Percentiles rank a stretch among this genome's conserved stretches.
phyloP scores from a whole-genome alignment of 2,329 filamentous ascomycete species.

The Pseudogymnoascus sp. region DNA sequence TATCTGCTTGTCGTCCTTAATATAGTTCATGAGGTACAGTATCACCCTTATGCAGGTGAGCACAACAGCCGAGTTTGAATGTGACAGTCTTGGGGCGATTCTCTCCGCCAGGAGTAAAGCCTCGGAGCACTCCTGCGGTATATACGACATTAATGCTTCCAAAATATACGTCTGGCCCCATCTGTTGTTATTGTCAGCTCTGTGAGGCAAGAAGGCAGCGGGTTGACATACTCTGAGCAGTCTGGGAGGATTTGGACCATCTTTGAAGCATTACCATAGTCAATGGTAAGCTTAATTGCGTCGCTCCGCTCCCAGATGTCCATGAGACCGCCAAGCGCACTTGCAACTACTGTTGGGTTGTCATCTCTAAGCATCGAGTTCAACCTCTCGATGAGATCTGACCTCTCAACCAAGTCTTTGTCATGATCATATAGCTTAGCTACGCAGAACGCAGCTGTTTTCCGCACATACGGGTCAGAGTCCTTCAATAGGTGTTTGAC shows the following conservation, averaged over 20 bases:
- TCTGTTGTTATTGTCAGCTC: constrained; percentile 38
- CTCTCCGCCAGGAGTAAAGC: constrained; percentile 85
- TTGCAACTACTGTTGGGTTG: constrained; percentile 95
- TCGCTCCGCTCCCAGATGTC: constrained; percentile 99
- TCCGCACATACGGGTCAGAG: constrained; percentile 88
- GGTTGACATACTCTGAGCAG: constrained; percentile 74
- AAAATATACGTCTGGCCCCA: constrained; percentile 99
- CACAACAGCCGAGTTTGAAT: constrained; percentile 94
- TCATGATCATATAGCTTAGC: constrained; percentile 98
- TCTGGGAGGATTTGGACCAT: constrained; percentile 94
- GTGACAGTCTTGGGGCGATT: constrained; percentile 89
- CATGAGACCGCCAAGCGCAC: constrained; percentile 81
- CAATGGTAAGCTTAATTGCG: constrained; percentile 94
- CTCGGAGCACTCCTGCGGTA: constrained; percentile 84
- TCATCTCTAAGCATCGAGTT: constrained; percentile 89
- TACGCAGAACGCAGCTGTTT: constrained; percentile 92
- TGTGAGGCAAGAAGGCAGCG: neutral
- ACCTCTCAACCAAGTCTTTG: constrained; percentile 76
- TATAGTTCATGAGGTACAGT: constrained; percentile 98
- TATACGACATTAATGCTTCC: constrained; percentile 95
- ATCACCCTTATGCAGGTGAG: constrained; percentile 94
- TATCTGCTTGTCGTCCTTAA: constrained; percentile 82
- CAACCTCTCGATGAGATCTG: constrained; percentile 83
- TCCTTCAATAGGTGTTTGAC: constrained; percentile 79
- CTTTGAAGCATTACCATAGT: constrained; percentile 95